Base-by-base conservation (phyloP, 2,329 filamentous ascomycete genomes). In the Cladophialophora yegresii region DNA sequence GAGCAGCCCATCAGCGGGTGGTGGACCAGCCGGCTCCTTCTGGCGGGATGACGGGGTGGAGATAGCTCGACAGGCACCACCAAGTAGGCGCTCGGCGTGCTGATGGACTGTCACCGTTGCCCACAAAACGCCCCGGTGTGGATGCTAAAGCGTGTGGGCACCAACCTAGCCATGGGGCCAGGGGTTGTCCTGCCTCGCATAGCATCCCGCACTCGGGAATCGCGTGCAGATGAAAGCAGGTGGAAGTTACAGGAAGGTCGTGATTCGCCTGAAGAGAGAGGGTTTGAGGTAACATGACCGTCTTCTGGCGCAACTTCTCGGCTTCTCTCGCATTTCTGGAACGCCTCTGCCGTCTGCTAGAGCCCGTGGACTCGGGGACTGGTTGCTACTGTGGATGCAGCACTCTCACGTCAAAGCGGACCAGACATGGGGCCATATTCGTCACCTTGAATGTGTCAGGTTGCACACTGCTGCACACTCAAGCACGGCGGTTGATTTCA, bases 21-120 rank as follows among this genome's bases (percentile, higher is more conserved):
- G 56, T 60, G 61, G 61, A 59, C 54, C 61, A 47, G 26, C 30
- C 20, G 61, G 54, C 13, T 40, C 47, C 47, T 51, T 62, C 54
- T 33, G 36, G 32, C 50, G 28, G 30, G 61, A 55, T 63, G 61
- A 60, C 61, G 61, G 59, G 45, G 49, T 40, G 57, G 36, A 36
- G 57, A 32, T n/a, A 28, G 50, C 16, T 54, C 50, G 50, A 28
- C 13, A 33, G 43, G 45, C 43, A 51, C 28, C 28, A 20, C 32
- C 43, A 53, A 53, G 36, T 51, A 40, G 28, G 20, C 22, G 47
- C 22, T n/a, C 47, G 12, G 47, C 13, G 47, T 16, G 47, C 47
- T 13, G 22, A 47, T 57, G 40, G 54, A 45, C 43, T 30, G 28
- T n/a, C 22, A 30, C 40, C 54, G 47, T 22, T n/a, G 23, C 54